A percentile compares a stretch with the other conserved stretches of the same genome.
Evolutionary conservation across 345 rosid species (phyloP).

Genomic region (Fremontodendron californicum): DNA sequence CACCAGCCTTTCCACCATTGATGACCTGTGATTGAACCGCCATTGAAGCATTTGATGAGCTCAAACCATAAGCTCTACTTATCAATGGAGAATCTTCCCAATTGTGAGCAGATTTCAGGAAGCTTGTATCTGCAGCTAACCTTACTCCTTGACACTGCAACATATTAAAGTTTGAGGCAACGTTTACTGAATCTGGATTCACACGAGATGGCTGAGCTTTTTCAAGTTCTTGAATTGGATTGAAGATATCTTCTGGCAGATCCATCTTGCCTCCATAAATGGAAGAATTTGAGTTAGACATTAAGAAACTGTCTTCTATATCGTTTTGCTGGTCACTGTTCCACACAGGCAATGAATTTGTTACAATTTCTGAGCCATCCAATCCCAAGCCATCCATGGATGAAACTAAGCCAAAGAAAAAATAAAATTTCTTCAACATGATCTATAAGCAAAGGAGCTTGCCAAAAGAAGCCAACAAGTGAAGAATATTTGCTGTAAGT

Average conservation of each 20-base stretch:
- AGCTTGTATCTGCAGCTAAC: background rate
- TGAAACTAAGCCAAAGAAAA: background rate
- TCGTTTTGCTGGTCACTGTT: conserved; percentile 21
- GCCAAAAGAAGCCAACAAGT: conserved; percentile 16
- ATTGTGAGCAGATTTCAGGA: conserved; percentile 28
- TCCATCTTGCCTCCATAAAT: conserved; percentile 25
- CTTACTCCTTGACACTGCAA: conserved; percentile 4
- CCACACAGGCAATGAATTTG: conserved; percentile 26
- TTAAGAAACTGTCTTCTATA: conserved; percentile 21
- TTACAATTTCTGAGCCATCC: conserved; percentile 31
- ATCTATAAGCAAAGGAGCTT: background rate
- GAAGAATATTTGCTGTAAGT: conserved; percentile 11
- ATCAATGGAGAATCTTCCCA: conserved; percentile 43
- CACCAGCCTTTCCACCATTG: conserved; percentile 21
- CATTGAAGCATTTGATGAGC: conserved; percentile 21
- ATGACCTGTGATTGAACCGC: conserved; percentile 23
- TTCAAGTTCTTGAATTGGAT: conserved; percentile 35
- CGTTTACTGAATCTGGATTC: conserved; percentile 9
- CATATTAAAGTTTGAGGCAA: background rate
- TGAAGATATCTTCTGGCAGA: conserved; percentile 35
- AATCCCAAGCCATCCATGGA: conserved; percentile 54
- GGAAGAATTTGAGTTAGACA: conserved; percentile 26
- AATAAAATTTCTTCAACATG: background rate
- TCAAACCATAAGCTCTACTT: conserved; percentile 18
- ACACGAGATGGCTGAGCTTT: conserved; percentile 21